Conservation (phyloP, 2,329 filamentous ascomycete genomes). For the Cladosporium phlei region DNA sequence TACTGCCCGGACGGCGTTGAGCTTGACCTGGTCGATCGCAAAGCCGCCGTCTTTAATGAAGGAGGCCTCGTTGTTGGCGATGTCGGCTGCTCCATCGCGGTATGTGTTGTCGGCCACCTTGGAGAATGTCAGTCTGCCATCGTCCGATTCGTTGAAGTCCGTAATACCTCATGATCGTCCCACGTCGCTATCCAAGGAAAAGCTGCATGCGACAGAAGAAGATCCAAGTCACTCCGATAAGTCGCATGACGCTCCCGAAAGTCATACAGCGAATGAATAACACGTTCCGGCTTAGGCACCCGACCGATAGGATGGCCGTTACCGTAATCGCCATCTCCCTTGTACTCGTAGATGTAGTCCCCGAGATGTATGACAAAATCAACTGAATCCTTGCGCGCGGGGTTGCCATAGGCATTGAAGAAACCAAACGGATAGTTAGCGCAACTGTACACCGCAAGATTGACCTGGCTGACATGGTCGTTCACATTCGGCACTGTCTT, state of each 20-base stretch:
- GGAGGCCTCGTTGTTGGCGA: conserved; percentile 42
- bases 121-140: neutral
- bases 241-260: conserved; percentile 39
- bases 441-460: conserved; percentile 26
- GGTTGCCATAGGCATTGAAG: conserved; percentile 28
- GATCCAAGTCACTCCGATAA: conserved; percentile 39
- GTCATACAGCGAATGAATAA: conserved; percentile 41
- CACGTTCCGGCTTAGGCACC: conserved; percentile 30
- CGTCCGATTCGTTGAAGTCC: too few relatives aligned
- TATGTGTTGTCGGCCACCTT: conserved; percentile 40
- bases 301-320: conserved; percentile 18
- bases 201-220: conserved; percentile 35
- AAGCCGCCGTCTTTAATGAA: conserved; percentile 38
- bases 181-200: conserved; percentile 42
- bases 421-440: conserved; percentile 25
- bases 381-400: conserved; percentile 32
- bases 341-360: conserved; percentile 42
- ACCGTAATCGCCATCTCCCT: conserved; percentile 29
- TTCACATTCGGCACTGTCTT: conserved; percentile 23
- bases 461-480: conserved; percentile 22
- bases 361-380: conserved; percentile 35
- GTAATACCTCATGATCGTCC: conserved; percentile 28
- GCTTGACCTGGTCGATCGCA: conserved; percentile 42
- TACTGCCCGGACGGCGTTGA: conserved; percentile 41
- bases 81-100: conserved; percentile 35